Conservation (phyloP, 2,329 filamentous ascomycete species). For the Fusarium bactridioides region DNA sequence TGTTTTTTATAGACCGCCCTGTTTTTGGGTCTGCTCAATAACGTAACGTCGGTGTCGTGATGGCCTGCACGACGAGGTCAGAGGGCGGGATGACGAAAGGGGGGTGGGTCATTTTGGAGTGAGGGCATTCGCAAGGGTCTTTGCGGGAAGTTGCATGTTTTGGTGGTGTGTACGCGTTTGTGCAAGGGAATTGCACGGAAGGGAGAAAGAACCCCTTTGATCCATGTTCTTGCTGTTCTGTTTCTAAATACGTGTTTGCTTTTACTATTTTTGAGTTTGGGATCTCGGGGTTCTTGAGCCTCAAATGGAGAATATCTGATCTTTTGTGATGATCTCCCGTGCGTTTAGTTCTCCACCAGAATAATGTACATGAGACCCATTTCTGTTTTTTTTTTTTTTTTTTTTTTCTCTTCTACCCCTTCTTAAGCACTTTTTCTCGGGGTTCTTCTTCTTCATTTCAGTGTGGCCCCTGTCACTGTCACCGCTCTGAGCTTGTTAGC, state of each 20-base stretch:
- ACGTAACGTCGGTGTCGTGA: constrained; percentile 4
- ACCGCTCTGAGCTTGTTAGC: neutral
- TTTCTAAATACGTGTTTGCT: neutral
- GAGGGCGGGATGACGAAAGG: constrained; percentile 40
- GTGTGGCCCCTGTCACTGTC: constrained; percentile 26
- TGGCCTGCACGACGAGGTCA: constrained; percentile 44
- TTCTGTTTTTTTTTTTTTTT: neutral
- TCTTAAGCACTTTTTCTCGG: neutral
- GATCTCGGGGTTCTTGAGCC: constrained; percentile 17
- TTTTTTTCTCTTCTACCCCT: neutral
- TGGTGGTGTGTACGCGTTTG: neutral
- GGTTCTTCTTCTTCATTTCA: neutral
- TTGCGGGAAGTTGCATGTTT: constrained; percentile 10
- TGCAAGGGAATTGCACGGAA: constrained; percentile 16
- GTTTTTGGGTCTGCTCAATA: constrained; percentile 12
- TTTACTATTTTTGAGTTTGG: neutral
- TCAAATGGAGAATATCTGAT: constrained; percentile 20
- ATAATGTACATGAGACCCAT: constrained; percentile 1
- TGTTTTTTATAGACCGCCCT: constrained; percentile 32
- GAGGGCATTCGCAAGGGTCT: constrained; percentile 24
- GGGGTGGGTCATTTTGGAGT: constrained; percentile 7
- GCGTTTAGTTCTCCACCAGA: constrained; percentile 21
- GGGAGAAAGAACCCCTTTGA: neutral
- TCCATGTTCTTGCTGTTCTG: neutral
- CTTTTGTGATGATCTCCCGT: constrained; percentile 36